Conservation (phyloP, 1,284 basidiomycete genomes). For the Heterobasidion irregulare region DNA sequence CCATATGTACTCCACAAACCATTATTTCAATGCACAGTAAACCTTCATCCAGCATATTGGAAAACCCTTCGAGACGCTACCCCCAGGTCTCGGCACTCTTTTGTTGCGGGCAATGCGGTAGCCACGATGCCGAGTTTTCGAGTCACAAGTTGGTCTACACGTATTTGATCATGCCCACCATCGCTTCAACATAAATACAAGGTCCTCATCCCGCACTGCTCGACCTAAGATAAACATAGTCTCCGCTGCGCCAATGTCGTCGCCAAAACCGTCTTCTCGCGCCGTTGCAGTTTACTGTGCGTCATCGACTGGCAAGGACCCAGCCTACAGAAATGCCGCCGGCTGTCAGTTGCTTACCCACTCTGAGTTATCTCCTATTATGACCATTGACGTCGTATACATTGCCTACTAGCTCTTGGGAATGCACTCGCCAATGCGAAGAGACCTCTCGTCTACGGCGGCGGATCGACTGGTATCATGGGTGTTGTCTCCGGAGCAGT, state of each 20-base stretch:
- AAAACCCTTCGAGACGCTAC: too few relatives aligned
- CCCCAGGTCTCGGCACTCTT: too few relatives aligned
- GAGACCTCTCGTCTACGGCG: slow-evolving; percentile 79
- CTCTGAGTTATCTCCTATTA: slow-evolving; percentile 1
- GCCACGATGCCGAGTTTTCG: too few relatives aligned
- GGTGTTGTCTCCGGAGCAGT: slow-evolving; percentile 72
- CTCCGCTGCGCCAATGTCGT: neutral
- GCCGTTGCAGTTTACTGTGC: slow-evolving; percentile 77
- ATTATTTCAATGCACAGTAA: too few relatives aligned
- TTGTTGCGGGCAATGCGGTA: too few relatives aligned
- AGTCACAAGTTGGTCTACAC: too few relatives aligned
- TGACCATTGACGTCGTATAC: neutral
- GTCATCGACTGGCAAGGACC: slow-evolving; percentile 57
- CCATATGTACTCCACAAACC: too few relatives aligned
- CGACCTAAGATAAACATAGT: neutral
- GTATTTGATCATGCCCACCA: too few relatives aligned
- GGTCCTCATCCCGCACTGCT: neutral
- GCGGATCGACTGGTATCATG: slow-evolving; percentile 82
- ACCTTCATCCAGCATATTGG: too few relatives aligned
- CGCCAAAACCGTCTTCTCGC: slow-evolving; percentile 3
- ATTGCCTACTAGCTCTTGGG: slow-evolving; percentile 50
- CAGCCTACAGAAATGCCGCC: slow-evolving; percentile 63
- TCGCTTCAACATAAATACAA: too few relatives aligned
- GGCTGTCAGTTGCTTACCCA: slow-evolving; percentile 31
- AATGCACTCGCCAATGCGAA: slow-evolving; percentile 57